Base-by-base conservation (phyloP, 441 rosid genomes). In the Corymbia calophylla region DNA sequence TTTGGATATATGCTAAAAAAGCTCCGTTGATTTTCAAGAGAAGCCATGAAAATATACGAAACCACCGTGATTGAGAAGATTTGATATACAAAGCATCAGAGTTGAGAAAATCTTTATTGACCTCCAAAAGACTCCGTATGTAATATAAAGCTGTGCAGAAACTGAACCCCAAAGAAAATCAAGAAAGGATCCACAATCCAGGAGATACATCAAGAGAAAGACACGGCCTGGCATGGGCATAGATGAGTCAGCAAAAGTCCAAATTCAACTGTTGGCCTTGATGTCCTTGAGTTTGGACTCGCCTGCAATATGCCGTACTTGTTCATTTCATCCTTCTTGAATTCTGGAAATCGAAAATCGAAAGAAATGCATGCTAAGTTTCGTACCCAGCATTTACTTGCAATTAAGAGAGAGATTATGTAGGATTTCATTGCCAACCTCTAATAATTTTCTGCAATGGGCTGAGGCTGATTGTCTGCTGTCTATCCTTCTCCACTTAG, bases 321-420 rank as follows among this genome's bases (percentile, higher is more conserved):
- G 86, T 92, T 93, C 91, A 93, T 39, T 89, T 94, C 94, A 77
- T 91, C 92, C 92, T 88, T 95, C 92, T 92, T 95, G 90, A 96
- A 94, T 86, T 95, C 98, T 95, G 91, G 4, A n/a, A 31, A 55
- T 55, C 25, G 29, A 62, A 5, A 27, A 31, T n/a, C 18, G n/a
- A 15, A 15, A 7, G 17, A n/a, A 8, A 31, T 6, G 6, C 73
- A 7, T 29, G 35, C 35, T 14, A 29, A 62, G 32, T 62, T 66
- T 31, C 31, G 21, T 66, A 31, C 11, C 39, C 88, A 27, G 8
- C 27, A 9, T 21, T 58, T 54, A 86, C 56, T 55, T 58, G 86
- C 82, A 66, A 68, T 27, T n/a, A 47, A 23, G 10, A 68, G 53
- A 55, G 53, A 77, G 39, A 27, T 51, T n/a, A n/a, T n/a, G n/a